Evolutionary conservation across 192 early-diverging fungal genomes (phyloP).

Genomic region (Paraglomus brasilianum): DNA sequence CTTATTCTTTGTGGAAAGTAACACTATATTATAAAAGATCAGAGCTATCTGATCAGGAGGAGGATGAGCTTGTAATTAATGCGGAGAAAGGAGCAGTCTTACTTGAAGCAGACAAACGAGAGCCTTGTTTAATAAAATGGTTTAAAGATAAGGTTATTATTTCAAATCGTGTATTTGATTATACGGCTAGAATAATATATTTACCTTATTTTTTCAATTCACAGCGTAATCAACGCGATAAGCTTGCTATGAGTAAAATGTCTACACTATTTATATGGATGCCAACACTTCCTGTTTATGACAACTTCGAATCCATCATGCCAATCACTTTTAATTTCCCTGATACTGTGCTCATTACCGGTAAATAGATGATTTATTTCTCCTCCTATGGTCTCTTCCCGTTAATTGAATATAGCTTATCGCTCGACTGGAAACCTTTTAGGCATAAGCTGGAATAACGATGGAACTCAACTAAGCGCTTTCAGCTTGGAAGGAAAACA

Average conservation of each 20-base stretch:
- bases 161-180: no score
- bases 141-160: not conserved
- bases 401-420: not conserved
- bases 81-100: not conserved
- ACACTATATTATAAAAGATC: not conserved
- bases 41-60: not conserved
- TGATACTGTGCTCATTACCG: not conserved
- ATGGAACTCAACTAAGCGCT: not conserved
- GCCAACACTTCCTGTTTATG: not conserved
- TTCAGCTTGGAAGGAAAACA: slow-evolving; percentile 9
- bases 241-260: not conserved
- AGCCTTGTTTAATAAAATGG: slow-evolving; percentile 23
- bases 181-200: no score
- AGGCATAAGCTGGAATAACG: slow-evolving; percentile 5
- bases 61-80: not conserved
- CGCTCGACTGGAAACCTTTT: not conserved
- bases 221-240: not conserved
- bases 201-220: no score
- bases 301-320: not conserved
- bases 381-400: not conserved
- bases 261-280: not conserved
- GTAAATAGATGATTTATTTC: not conserved
- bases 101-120: not conserved
- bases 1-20: slow-evolving; percentile 18
- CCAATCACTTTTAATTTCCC: not conserved